Percentiles rank a stretch among this genome's conserved stretches.
These are phyloP conservation scores for Blastocrithidia nonstop DNA, from an alignment of 208 protist species.

Conservation along the genomic window DNA sequence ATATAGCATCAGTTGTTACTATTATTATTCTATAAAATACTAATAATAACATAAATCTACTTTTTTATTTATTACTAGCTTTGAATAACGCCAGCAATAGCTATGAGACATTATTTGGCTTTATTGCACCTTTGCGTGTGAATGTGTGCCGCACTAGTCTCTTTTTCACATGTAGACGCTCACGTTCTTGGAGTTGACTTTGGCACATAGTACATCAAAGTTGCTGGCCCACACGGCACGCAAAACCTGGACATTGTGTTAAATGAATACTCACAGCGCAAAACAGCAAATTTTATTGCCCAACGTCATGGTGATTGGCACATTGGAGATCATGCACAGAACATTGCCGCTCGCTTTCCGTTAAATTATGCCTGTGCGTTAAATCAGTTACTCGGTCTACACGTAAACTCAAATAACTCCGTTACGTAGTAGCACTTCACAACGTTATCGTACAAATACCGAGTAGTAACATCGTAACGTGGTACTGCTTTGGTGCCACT, in stretches of 20 bases:
- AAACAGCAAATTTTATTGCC: conserved; percentile 83
- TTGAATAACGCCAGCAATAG: too few species aligned
- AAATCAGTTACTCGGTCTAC: conserved; percentile 48
- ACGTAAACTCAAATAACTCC: background rate
- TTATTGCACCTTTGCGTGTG: too few species aligned
- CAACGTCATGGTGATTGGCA: conserved; percentile 83
- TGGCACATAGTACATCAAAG: conserved; percentile 74
- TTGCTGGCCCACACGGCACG: conserved; percentile 48
- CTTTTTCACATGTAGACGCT: too few species aligned
- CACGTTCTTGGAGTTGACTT: conserved; percentile 80
- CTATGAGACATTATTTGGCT: too few species aligned
- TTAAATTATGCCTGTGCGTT: conserved; percentile 38
- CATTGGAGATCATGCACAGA: conserved; percentile 76
- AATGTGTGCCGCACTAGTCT: too few species aligned
- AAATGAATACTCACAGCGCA: conserved; percentile 88
- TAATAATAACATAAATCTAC: too few species aligned
- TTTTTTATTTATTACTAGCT: too few species aligned
- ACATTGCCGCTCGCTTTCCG: conserved; percentile 80
- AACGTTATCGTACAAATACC: too few species aligned
- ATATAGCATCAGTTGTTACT: too few species aligned
- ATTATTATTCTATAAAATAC: too few species aligned
- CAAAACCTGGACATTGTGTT: conserved; percentile 84
- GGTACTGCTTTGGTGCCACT: conserved; percentile 33
- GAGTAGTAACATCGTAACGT: too few species aligned
- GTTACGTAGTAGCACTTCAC: conserved; percentile 4